Evolutionary conservation across 352 stramenopile genomes (phyloP), one percentile per base, ranked within the genome.

Genomic region (Globisporangium radiosum): DNA sequence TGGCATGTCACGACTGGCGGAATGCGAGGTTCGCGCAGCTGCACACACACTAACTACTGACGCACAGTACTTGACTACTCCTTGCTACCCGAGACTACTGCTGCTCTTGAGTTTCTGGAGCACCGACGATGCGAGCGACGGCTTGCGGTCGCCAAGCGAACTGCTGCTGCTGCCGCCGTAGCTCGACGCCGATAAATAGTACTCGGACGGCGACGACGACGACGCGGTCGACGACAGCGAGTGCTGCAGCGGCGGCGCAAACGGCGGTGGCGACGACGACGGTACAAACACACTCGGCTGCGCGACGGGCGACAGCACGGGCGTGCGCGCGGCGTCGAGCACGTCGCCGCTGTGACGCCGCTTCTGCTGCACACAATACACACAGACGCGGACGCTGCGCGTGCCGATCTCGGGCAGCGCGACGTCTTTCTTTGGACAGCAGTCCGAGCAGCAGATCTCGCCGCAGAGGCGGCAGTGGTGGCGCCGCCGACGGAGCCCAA

Each of bases 391-490:
- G 13, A 91, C 78, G 59, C 75, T 84, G 38, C 78, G 86, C 36
- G 68, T 72, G 14, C 78, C 74, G 1, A 84, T 70, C 38, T 85
- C 76, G 1, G 81, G 78, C 17, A 92, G 74, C 42, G 73, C 76
- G 19, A 92, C 72, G 57, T 89, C 82, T 70, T 90, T 85, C 56
- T 92, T 92, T n/a, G 82, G 82, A 3, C 73, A 88, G 62, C 82
- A 92, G 40, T 87, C 78, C 3, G 78, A 81, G 58, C 82, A 92
- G 55, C 78, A 88, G 59, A 92, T 62, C 67, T 92, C 82, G 47
- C 82, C 82, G 37, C 82, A 92, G 17, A 92, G 62, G 25, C 82
- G 82, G 57, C 82, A 92, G 56, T 92, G 82, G 65, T 92, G 82
- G 38, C 82, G 82, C 15, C 82, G 76, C 37, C 81, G 79, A 11